A percentile compares a stretch with the other conserved stretches of the same genome.
Evolutionary conservation across 768 basidiomycete genomes (phyloP).

Genomic region (Agaricus blazei): DNA sequence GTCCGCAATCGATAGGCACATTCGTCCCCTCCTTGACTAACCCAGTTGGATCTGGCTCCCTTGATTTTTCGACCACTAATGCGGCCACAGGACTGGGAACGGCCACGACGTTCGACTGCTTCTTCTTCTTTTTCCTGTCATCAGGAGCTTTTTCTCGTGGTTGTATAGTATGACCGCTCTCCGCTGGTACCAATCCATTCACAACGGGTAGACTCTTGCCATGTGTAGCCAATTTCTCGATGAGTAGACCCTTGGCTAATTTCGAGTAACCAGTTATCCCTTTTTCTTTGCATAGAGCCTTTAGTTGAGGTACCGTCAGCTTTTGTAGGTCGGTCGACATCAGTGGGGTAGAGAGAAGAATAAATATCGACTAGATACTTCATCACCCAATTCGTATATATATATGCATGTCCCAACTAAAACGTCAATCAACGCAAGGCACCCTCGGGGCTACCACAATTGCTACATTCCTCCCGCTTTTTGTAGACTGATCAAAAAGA

Average conservation of each 20-base stretch:
- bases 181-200: background rate
- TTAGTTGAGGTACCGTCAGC: slow-evolving; percentile 60
- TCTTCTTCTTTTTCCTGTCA: background rate
- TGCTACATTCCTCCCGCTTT: slow-evolving; percentile 70
- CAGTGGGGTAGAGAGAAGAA: too few relatives aligned
- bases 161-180: background rate
- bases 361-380: background rate
- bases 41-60: background rate
- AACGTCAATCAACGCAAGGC: slow-evolving; percentile 1
- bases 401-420: background rate
- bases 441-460: slow-evolving; percentile 41
- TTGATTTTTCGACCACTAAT: background rate
- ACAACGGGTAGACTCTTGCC: background rate
- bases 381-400: background rate
- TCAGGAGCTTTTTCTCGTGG: background rate
- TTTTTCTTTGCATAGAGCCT: slow-evolving; percentile 61
- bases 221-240: slow-evolving; percentile 34
- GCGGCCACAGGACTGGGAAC: background rate
- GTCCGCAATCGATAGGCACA: background rate
- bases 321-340: slow-evolving; percentile 28
- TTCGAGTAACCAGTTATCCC: slow-evolving; percentile 64
- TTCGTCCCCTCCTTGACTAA: background rate
- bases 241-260: slow-evolving; percentile 50
- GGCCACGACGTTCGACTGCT: background rate
- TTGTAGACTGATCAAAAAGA: slow-evolving; percentile 67